Base-by-base conservation (phyloP, 257 asterid genomes). In the Echium plantagineum region DNA sequence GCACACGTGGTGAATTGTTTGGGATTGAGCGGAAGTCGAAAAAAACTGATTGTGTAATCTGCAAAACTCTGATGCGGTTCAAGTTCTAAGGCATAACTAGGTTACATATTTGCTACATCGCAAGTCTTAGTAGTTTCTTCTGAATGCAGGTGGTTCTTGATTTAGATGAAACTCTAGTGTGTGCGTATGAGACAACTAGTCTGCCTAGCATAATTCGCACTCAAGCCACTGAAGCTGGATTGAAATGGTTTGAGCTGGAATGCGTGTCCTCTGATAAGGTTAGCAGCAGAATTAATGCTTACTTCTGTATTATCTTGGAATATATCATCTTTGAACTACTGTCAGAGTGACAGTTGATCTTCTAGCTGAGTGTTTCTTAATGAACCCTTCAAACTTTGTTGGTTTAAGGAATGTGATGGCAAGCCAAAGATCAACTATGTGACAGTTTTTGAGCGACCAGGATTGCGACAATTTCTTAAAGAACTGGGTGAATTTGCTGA, bases 381-480 rank as follows among this genome's bases (percentile, higher is more conserved):
- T 57, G 61, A n/a, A 57, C 15, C 15, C 13, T 35, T 42, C 13
- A 61, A n/a, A 52, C 18, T 26, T 56, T 61, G 31, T 35, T 21
- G 46, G 62, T 60, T 66, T 24, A 67, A 87, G 96, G 94, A 85
- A 71, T 57, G 66, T 67, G 91, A 87, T 57, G 87, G 96, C 63
- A 87, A 90, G 65, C 85, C 95, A 35, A 87, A 80, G 89, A 80
- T 90, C 75, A 90, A 83, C 81, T 83, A 87, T 62, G 97, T 90
- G 63, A 90, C 97, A 15, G 96, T 90, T 67, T 90, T 87, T 73
- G 97, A 90, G 75, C 91, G 97, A 21, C 97, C 97, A 16, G 94
- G 97, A 57, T 77, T 90, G 61, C 82, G 81, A 26, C 87, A 80
- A 62, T 90, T 87, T 69, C 83, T 90, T 7, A 75, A 74, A 59